Evolutionary conservation across 495 filamentous ascomycete genomes (phyloP).

Genomic region (Penicillium tannophilum): DNA sequence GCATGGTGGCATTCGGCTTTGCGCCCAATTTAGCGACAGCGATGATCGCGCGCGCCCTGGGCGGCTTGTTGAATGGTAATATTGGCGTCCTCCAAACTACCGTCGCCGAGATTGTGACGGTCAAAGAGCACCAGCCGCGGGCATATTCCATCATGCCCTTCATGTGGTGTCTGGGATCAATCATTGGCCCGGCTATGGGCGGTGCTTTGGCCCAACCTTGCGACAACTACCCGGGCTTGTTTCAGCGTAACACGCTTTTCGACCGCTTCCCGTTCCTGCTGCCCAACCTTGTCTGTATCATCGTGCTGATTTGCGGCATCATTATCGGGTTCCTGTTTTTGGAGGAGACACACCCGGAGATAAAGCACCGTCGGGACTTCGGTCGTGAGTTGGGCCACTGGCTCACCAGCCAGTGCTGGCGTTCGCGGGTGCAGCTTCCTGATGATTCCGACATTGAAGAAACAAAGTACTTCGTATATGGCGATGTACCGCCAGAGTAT

Average conservation of each 20-base stretch:
- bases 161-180: constrained; percentile 93
- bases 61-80: constrained; percentile 92
- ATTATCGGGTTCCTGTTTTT: constrained; percentile 84
- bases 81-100: constrained; percentile 95
- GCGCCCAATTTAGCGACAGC: constrained; percentile 81
- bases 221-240: constrained; percentile 75
- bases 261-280: constrained; percentile 88
- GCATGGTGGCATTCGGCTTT: constrained; percentile 93
- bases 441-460: constrained; percentile 44
- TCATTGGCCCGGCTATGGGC: constrained; percentile 88
- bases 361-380: constrained; percentile 72
- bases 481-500: constrained; percentile 64
- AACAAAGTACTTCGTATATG: constrained; percentile 53
- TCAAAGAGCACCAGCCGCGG: constrained; percentile 87
- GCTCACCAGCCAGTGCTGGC: constrained; percentile 57
- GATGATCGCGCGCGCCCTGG: constrained; percentile 82
- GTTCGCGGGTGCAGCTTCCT: constrained; percentile 41
- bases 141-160: constrained; percentile 98
- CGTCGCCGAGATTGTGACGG: constrained; percentile 87
- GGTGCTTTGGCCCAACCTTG: constrained; percentile 87
- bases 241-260: constrained; percentile 73
- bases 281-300: constrained; percentile 88
- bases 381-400: constrained; percentile 78
- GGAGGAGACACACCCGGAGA: constrained; percentile 91
- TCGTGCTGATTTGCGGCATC: constrained; percentile 75